These are phyloP conservation scores for Pseudogymnoascus verrucosus DNA, from an alignment of 2,329 filamentous ascomycete species.

Conservation along the genomic window DNA sequence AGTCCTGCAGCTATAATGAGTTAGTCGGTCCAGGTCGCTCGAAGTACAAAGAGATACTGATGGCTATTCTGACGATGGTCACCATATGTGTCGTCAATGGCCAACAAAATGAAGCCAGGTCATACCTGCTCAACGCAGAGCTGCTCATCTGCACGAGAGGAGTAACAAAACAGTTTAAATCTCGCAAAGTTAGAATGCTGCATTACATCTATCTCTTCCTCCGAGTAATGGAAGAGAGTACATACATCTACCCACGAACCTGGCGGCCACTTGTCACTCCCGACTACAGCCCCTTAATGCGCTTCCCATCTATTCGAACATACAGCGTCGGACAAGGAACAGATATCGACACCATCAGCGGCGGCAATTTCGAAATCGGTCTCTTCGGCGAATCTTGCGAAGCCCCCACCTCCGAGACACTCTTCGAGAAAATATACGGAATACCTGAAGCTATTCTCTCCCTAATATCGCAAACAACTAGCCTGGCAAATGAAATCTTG, in stretches of 20 bases:
- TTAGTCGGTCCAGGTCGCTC: too few relatives aligned
- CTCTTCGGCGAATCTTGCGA: background rate
- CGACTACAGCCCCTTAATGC: background rate
- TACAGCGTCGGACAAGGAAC: background rate
- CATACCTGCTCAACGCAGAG: slow-evolving; percentile 32
- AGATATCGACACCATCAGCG: background rate
- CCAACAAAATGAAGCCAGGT: slow-evolving; percentile 27
- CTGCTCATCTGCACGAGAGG: slow-evolving; percentile 30
- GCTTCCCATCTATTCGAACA: background rate
- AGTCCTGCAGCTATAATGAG: slow-evolving; percentile 23
- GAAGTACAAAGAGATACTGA: slow-evolving; percentile 32
- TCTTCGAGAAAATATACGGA: background rate
- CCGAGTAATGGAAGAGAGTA: slow-evolving; percentile 31
- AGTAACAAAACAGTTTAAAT: slow-evolving; percentile 29
- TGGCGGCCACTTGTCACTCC: background rate
- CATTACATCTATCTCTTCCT: slow-evolving; percentile 34
- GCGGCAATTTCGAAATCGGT: background rate
- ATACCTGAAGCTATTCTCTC: background rate
- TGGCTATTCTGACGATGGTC: slow-evolving; percentile 27
- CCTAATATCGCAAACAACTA: background rate
- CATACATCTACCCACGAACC: slow-evolving; percentile 16
- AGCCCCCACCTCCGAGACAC: background rate
- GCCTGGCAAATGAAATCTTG: background rate
- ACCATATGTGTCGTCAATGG: slow-evolving; percentile 27
- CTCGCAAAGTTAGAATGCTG: slow-evolving; percentile 30